phyloP scores from a whole-genome alignment of 2,329 filamentous ascomycete genomes.

The Emmonsiellopsis sp. region DNA sequence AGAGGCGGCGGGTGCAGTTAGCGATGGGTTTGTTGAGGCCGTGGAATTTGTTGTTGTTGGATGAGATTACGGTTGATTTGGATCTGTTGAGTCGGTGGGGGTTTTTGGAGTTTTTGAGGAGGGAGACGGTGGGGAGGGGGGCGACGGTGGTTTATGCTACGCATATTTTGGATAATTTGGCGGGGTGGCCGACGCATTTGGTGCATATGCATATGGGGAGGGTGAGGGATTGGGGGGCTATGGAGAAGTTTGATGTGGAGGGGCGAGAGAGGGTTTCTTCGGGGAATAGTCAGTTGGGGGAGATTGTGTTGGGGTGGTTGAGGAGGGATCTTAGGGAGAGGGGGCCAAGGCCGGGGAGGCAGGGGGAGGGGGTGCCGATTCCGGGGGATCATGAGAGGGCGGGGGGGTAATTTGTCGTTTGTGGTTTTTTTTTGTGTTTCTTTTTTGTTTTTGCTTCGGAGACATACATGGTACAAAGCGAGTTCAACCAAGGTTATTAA shows the following conservation, averaged over 20 bases:
- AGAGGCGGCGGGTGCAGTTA: conserved; percentile 82
- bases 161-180: conserved; percentile 91
- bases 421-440: conserved; percentile 5
- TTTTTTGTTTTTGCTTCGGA: neutral
- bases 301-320: conserved; percentile 83
- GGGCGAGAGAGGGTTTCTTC: conserved; percentile 41
- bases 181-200: conserved; percentile 88
- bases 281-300: conserved; percentile 77
- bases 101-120: conserved; percentile 78
- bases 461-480: neutral
- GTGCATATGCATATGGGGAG: conserved; percentile 90
- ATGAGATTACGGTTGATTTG: conserved; percentile 95
- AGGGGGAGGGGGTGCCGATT: conserved; percentile 27
- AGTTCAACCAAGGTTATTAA: neutral
- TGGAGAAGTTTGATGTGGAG: conserved; percentile 60
- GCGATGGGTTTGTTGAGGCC: conserved; percentile 91
- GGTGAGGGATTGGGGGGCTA: conserved; percentile 75
- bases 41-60: conserved; percentile 82
- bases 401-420: conserved; percentile 4
- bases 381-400: conserved; percentile 7
- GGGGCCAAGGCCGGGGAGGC: conserved; percentile 63
- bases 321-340: conserved; percentile 67
- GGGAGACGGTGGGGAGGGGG: conserved; percentile 69
- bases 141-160: conserved; percentile 97
- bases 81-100: conserved; percentile 77